Conservation (phyloP, 78 protist genomes). For the Dictyostelium citrinum region DNA sequence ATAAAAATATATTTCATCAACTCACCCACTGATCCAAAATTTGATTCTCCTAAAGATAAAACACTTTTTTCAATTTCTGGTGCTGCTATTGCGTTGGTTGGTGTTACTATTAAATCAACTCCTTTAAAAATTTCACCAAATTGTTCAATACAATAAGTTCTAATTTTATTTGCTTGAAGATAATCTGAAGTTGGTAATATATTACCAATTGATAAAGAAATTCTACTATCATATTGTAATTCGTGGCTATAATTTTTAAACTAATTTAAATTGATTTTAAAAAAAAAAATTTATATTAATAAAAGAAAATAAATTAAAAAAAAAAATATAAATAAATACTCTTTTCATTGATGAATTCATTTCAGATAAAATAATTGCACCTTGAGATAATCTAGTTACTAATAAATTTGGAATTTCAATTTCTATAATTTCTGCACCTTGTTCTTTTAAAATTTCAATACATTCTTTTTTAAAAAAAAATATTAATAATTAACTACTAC, state of each 20-base stretch:
- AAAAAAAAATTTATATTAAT: neutral
- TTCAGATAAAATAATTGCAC: slow-evolving; percentile 45
- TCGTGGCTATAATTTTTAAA: neutral
- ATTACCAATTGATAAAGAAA: slow-evolving; percentile 24
- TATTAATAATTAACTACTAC: too few species aligned
- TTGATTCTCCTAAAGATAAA: slow-evolving; percentile 17
- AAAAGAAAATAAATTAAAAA: neutral
- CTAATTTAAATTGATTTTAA: neutral
- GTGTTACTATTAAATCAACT: slow-evolving; percentile 55
- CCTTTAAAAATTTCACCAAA: slow-evolving; percentile 31
- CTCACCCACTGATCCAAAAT: slow-evolving; percentile 15
- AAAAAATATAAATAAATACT: neutral
- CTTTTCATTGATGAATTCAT: slow-evolving; percentile 65
- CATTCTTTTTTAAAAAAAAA: neutral
- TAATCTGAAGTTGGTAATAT: slow-evolving; percentile 16
- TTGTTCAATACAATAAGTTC: slow-evolving; percentile 30
- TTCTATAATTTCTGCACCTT: slow-evolving; percentile 46
- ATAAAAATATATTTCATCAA: slow-evolving; percentile 60
- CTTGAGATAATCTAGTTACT: slow-evolving; percentile 57
- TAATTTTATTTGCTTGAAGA: slow-evolving; percentile 13
- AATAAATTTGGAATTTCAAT: slow-evolving; percentile 23
- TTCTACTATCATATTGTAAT: slow-evolving; percentile 44
- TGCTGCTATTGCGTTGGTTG: slow-evolving; percentile 29
- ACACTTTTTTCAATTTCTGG: slow-evolving; percentile 48
- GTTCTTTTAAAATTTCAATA: slow-evolving; percentile 22